Evolutionary conservation across 1,139 yeast genomes (phyloP).

Genomic region (Pichia terricola): DNA sequence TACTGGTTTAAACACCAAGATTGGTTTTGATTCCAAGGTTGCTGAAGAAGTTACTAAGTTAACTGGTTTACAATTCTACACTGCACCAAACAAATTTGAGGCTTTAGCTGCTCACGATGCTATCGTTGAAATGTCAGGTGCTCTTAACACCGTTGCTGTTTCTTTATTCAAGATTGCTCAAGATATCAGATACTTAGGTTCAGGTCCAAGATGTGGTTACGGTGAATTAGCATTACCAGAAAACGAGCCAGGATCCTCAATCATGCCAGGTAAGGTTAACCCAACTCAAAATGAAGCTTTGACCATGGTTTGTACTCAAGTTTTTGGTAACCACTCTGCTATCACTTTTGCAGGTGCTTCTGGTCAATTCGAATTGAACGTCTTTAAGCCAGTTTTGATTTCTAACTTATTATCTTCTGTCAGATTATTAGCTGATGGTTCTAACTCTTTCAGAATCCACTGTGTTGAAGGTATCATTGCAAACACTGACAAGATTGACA

Average conservation of each 20-base stretch:
- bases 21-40: constrained; percentile 78
- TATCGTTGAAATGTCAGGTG: constrained; percentile 94
- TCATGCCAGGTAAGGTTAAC: constrained; percentile 99
- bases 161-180: constrained; percentile 94
- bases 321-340: constrained; percentile 90
- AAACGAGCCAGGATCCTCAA: constrained; percentile 98
- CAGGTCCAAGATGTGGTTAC: constrained; percentile 99
- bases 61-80: constrained; percentile 80
- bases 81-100: constrained; percentile 98
- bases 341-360: constrained; percentile 97
- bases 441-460: constrained; percentile 79
- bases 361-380: constrained; percentile 97
- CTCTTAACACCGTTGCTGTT: constrained; percentile 87
- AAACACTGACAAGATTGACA: constrained; percentile 76
- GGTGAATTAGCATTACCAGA: constrained; percentile 94
- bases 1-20: constrained; percentile 89
- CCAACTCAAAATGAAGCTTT: constrained; percentile 98
- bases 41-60: constrained; percentile 71
- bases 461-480: constrained; percentile 94
- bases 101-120: constrained; percentile 99
- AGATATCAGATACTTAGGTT: constrained; percentile 95
- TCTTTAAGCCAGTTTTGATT: constrained; percentile 93
- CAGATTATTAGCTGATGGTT: constrained; percentile 83
- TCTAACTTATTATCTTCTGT: constrained; percentile 81
- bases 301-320: constrained; percentile 97